Evolutionary conservation across 106 monocot genomes (phyloP).

Genomic region (Dendrobium officinale): DNA sequence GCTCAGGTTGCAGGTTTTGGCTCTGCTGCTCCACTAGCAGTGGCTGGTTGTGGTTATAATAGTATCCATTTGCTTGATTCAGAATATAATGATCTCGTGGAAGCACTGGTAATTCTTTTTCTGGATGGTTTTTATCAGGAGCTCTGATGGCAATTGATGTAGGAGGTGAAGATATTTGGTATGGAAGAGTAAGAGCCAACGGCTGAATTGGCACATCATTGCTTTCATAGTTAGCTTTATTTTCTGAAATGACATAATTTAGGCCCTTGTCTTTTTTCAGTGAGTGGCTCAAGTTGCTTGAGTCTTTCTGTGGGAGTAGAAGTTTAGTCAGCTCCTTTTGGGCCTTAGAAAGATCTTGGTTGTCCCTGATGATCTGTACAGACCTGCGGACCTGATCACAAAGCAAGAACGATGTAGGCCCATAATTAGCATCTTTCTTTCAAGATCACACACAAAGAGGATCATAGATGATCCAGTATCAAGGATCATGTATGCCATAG

Average conservation of each 20-base stretch:
- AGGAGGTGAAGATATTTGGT: slow-evolving; percentile 15
- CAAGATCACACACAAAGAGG: neutral
- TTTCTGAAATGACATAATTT: slow-evolving; percentile 36
- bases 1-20: slow-evolving; percentile 36
- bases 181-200: slow-evolving; percentile 52
- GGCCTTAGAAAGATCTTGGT: slow-evolving; percentile 82
- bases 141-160: neutral
- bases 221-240: slow-evolving; percentile 27
- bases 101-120: slow-evolving; percentile 12
- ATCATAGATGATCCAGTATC: too few species aligned
- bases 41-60: slow-evolving; percentile 16
- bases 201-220: slow-evolving; percentile 48
- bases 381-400: slow-evolving; percentile 69
- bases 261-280: slow-evolving; percentile 23
- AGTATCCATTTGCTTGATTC: slow-evolving; percentile 37
- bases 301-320: slow-evolving; percentile 52
- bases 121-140: slow-evolving; percentile 27
- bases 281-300: slow-evolving; percentile 9
- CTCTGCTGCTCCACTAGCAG: neutral
- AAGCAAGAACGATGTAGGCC: neutral
- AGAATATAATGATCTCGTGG: slow-evolving; percentile 21
- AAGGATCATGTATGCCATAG: too few species aligned
- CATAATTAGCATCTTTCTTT: neutral
- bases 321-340: slow-evolving; percentile 84
- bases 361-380: slow-evolving; percentile 85